Conservation (phyloP, 73 alveolate species). For the Paramecium tetraurelia region DNA sequence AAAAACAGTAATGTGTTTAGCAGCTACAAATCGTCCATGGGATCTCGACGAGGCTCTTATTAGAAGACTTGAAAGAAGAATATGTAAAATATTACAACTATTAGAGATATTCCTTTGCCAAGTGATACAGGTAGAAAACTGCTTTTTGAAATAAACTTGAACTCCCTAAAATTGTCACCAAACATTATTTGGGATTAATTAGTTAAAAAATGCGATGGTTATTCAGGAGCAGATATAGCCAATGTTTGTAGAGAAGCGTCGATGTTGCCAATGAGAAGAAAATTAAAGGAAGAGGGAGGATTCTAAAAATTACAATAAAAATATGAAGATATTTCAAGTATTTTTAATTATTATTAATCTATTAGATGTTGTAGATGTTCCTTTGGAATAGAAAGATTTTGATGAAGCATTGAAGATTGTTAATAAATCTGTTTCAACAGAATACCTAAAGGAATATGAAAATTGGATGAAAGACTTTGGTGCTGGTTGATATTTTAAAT, state of each 20-base stretch:
- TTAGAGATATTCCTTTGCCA: constrained; percentile 58
- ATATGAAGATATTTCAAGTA: constrained; percentile 33
- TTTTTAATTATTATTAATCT: background rate
- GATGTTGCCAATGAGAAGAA: constrained; percentile 91
- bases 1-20: constrained; percentile 82
- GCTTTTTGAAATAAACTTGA: constrained; percentile 32
- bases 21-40: constrained; percentile 92
- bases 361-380: constrained; percentile 70
- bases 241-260: constrained; percentile 96
- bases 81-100: constrained; percentile 64
- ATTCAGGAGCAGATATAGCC: constrained; percentile 92
- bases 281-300: constrained; percentile 63
- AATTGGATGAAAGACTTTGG: constrained; percentile 91
- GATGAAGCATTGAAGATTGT: constrained; percentile 80
- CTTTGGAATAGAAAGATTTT: constrained; percentile 78
- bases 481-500: background rate
- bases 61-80: constrained; percentile 92
- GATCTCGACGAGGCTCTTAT: constrained; percentile 94
- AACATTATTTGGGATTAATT: constrained; percentile 65
- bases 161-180: background rate
- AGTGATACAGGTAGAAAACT: constrained; percentile 49
- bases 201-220: constrained; percentile 85
- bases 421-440: constrained; percentile 73
- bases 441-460: constrained; percentile 72
- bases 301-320: constrained; percentile 24